Percentiles rank a stretch among this genome's conserved stretches.
Conservation (phyloP, 257 asterid species). For the Thymus mandschuricus region DNA sequence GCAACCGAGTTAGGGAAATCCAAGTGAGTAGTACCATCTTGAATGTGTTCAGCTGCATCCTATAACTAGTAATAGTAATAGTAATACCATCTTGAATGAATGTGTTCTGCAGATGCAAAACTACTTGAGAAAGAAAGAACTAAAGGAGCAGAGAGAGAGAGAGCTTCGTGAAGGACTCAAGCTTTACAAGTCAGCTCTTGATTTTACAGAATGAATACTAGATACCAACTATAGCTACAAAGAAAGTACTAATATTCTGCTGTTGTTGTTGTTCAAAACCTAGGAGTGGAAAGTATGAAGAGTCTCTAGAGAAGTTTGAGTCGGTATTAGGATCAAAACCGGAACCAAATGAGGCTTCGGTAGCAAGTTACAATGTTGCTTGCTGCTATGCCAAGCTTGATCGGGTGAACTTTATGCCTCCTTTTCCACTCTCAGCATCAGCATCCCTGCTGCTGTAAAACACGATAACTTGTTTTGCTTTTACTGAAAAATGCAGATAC, state of each 20-base stretch:
- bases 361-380: conserved; percentile 90
- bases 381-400: conserved; percentile 94
- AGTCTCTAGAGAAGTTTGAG: conserved; percentile 84
- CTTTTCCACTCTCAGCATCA: too few relatives aligned
- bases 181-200: conserved; percentile 62
- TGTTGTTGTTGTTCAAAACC: conserved; percentile 1
- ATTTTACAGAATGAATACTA: too few relatives aligned
- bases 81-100: conserved; percentile 5
- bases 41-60: neutral
- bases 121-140: conserved; percentile 66
- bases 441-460: too few relatives aligned
- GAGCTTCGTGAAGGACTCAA: conserved; percentile 86
- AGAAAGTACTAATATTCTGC: neutral
- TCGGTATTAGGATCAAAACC: conserved; percentile 90
- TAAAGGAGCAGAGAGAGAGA: conserved; percentile 62
- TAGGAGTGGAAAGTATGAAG: conserved; percentile 81
- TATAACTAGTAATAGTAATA: neutral
- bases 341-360: conserved; percentile 66
- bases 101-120: conserved; percentile 58
- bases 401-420: conserved; percentile 48
- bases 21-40: conserved; percentile 55
- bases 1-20: conserved; percentile 77
- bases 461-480: neutral
- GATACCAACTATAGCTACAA: too few relatives aligned
- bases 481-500: conserved; percentile 49